A percentile compares a stretch with the other conserved stretches of the same genome.
Evolutionary conservation across 2,329 filamentous ascomycete species (phyloP).

Genomic region (Stagonosporopsis cucurbitacearum): DNA sequence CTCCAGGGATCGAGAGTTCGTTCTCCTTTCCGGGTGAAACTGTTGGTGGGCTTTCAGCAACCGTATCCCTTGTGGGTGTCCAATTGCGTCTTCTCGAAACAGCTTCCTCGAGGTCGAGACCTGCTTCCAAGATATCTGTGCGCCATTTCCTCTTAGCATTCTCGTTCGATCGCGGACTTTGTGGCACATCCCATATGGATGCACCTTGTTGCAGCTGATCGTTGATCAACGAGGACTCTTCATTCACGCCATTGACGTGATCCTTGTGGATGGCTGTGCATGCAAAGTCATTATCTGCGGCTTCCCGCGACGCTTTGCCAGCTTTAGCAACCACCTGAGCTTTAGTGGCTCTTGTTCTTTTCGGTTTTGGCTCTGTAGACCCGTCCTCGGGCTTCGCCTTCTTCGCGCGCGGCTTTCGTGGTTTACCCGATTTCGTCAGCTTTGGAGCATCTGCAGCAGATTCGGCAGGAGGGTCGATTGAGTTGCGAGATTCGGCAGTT

Average conservation of each 20-base stretch:
- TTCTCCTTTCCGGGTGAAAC: constrained; percentile 38
- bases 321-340: constrained; percentile 23
- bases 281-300: constrained; percentile 28
- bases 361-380: constrained; percentile 31
- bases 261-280: constrained; percentile 27
- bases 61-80: constrained; percentile 46
- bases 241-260: neutral
- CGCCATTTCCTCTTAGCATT: constrained; percentile 21
- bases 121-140: constrained; percentile 13
- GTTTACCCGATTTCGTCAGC: constrained; percentile 33
- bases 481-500: constrained; percentile 4
- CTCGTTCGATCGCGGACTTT: constrained; percentile 27
- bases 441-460: constrained; percentile 16
- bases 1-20: constrained; percentile 8
- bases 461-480: neutral
- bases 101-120: constrained; percentile 40
- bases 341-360: constrained; percentile 36
- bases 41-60: constrained; percentile 16
- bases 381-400: constrained; percentile 26
- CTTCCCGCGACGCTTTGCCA: constrained; percentile 23
- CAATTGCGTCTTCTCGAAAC: constrained; percentile 42
- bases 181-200: constrained; percentile 37
- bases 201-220: constrained; percentile 2
- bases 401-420: constrained; percentile 41
- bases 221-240: neutral